These are phyloP conservation scores for Dorcoceras hygrometricum DNA, from an alignment of 257 asterid species.

Conservation along the genomic window DNA sequence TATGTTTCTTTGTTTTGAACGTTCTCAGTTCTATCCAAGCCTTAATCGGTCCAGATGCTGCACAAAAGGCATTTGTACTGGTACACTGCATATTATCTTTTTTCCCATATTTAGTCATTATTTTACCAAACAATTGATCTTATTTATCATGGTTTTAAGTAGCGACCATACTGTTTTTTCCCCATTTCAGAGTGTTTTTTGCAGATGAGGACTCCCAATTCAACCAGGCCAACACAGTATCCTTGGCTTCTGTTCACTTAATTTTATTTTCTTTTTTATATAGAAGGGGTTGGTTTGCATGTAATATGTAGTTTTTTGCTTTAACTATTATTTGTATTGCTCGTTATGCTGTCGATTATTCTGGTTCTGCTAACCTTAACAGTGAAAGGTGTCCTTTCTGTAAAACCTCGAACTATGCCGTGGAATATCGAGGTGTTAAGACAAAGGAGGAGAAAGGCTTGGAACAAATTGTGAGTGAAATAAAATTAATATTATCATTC, in stretches of 20 bases:
- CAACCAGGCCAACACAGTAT: conserved; percentile 95
- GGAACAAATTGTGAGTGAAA: conserved; percentile 72
- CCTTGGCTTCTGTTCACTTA: conserved; percentile 37
- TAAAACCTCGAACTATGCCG: conserved; percentile 87
- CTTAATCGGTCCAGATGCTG: conserved; percentile 96
- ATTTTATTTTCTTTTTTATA: neutral
- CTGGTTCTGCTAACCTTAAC: conserved; percentile 40
- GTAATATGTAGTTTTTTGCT: neutral
- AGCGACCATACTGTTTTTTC: conserved; percentile 20
- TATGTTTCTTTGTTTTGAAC: conserved; percentile 22
- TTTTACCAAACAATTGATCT: neutral
- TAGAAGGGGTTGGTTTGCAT: neutral
- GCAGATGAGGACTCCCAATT: conserved; percentile 97
- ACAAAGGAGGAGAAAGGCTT: conserved; percentile 92
- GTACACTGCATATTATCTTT: conserved; percentile 35
- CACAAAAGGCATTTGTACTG: conserved; percentile 97
- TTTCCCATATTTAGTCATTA: conserved; percentile 19
- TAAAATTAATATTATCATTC: conserved; percentile 14
- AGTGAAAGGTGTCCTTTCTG: conserved; percentile 83
- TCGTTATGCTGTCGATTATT: conserved; percentile 9
- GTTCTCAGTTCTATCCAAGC: conserved; percentile 93
- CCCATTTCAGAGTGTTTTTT: conserved; percentile 74
- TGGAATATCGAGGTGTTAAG: conserved; percentile 91
- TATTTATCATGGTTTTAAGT: conserved; percentile 8
- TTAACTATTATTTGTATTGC: conserved; percentile 7